A percentile compares a stretch with the other conserved stretches of the same genome.
Conservation (phyloP, 2,329 filamentous ascomycete genomes). For the Clonostachys rosea region DNA sequence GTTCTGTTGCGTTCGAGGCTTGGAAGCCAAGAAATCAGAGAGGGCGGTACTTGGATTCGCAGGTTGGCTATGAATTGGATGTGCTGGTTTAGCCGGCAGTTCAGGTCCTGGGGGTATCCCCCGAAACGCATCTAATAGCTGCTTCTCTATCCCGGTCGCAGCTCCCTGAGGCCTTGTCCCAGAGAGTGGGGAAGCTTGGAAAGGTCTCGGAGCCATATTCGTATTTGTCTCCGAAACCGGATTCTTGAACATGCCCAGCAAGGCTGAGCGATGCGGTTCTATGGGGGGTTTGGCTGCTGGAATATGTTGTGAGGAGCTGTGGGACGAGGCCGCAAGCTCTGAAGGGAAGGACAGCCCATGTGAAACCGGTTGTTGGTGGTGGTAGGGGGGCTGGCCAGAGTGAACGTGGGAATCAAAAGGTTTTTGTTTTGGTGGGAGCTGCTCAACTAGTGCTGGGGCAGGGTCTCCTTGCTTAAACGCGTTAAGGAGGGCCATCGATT, state of each 20-base stretch:
- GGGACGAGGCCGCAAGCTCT: conserved; percentile 1
- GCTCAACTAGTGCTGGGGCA: not conserved
- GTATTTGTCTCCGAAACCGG: not conserved
- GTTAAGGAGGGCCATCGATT: conserved; percentile 37
- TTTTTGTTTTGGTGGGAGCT: too few relatives aligned
- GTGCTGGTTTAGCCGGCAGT: not conserved
- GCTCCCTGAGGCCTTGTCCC: not conserved
- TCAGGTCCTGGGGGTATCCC: not conserved
- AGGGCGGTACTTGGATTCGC: not conserved
- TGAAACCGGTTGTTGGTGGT: not conserved
- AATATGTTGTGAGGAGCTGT: not conserved
- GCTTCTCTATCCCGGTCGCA: not conserved
- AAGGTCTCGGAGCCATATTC: not conserved
- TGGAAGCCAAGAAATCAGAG: conserved; percentile 1
- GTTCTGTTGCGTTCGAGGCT: not conserved
- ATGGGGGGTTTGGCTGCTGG: not conserved
- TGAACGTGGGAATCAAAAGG: too few relatives aligned
- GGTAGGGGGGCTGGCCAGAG: not conserved
- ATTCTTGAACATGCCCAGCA: conserved; percentile 52
- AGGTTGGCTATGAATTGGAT: not conserved
- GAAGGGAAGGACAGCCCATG: conserved; percentile 1
- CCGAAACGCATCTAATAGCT: not conserved
- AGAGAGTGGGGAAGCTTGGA: conserved; percentile 35
- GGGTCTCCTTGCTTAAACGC: conserved; percentile 29
- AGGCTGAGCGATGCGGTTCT: conserved; percentile 34